Conservation (phyloP, 345 rosid genomes). For the Lenwebbia sp. region DNA sequence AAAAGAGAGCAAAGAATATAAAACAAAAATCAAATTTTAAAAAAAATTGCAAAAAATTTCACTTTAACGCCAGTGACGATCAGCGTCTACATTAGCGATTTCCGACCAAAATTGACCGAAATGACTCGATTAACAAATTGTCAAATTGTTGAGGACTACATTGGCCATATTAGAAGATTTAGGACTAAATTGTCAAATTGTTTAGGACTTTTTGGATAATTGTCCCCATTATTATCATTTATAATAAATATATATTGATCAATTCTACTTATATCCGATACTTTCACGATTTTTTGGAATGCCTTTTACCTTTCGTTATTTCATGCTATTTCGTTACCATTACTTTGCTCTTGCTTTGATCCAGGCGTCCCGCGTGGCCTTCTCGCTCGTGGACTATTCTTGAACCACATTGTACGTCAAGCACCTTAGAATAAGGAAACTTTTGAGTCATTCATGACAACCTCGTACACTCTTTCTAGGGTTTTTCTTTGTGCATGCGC, state of each 20-base stretch:
- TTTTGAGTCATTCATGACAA: not conserved
- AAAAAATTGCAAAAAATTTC: no score
- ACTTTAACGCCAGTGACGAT: no score
- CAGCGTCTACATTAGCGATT: no score
- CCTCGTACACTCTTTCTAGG: not conserved
- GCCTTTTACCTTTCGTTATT: not conserved
- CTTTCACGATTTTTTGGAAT: rapidly evolving
- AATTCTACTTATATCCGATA: rapidly evolving
- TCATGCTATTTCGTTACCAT: not conserved
- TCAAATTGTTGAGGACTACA: no score
- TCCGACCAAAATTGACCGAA: no score
- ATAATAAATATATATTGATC: not conserved
- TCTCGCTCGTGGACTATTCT: rapidly evolving
- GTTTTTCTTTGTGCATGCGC: rapidly evolving
- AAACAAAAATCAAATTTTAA: no score
- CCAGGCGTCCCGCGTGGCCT: rapidly evolving
- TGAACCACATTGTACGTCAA: not conserved
- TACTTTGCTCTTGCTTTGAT: not conserved
- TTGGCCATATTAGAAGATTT: no score
- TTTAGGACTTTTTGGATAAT: no score
- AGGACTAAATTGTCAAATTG: no score
- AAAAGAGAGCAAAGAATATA: no score
- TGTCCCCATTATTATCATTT: not conserved
- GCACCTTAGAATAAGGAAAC: rapidly evolving
- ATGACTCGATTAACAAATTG: no score